Evolutionary conservation across 169 alveolate species (phyloP).

Genomic region (Eimeria sp.): DNA sequence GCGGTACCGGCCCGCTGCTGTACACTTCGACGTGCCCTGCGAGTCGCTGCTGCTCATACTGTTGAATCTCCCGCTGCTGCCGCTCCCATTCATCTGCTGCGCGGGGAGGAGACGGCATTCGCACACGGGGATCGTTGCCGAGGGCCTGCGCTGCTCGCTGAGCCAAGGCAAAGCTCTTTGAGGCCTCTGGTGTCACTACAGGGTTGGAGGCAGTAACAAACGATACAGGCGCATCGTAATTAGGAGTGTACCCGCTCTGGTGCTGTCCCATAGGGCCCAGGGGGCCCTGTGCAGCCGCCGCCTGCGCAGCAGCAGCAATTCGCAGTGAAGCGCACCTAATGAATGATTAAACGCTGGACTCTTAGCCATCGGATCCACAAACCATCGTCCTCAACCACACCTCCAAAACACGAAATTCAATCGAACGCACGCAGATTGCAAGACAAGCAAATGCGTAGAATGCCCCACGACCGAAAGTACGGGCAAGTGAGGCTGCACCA

Average conservation of each 20-base stretch:
- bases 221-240: conserved; percentile 61
- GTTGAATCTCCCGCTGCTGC: conserved; percentile 66
- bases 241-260: background rate
- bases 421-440: no score
- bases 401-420: no score
- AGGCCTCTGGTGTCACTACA: conserved; percentile 34
- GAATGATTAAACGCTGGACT: background rate
- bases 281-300: conserved; percentile 47
- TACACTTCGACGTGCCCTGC: conserved; percentile 30
- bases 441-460: no score
- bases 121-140: conserved; percentile 42
- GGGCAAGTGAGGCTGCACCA: background rate
- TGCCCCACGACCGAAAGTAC: background rate
- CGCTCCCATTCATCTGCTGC: conserved; percentile 61
- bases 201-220: conserved; percentile 42
- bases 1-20: background rate
- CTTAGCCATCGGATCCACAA: background rate
- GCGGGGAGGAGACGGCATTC: conserved; percentile 56
- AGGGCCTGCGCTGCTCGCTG: conserved; percentile 70
- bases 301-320: background rate
- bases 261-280: conserved; percentile 73
- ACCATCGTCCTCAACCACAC: no score
- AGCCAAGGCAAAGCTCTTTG: conserved; percentile 56
- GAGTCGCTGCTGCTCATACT: conserved; percentile 43
- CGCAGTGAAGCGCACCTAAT: background rate